Evolutionary conservation across 495 filamentous ascomycete genomes (phyloP).

Genomic region (Neurospora sp.): DNA sequence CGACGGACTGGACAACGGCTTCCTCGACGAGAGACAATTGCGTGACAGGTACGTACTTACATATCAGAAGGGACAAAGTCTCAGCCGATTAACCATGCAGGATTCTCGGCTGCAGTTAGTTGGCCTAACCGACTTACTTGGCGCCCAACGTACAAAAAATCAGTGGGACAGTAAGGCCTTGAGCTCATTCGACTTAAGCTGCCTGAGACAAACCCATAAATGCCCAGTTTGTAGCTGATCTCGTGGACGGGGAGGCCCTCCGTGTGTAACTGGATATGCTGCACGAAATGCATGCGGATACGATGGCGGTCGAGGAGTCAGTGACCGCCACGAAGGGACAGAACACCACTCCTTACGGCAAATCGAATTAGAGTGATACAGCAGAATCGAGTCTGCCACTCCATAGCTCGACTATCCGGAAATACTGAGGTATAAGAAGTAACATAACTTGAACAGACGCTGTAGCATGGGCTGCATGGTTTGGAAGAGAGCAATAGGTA

Average conservation of each 20-base stretch:
- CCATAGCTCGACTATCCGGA: neutral
- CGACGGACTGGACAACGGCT: neutral
- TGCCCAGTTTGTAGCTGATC: neutral
- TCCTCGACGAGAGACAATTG: neutral
- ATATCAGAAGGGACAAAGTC: neutral
- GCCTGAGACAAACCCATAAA: neutral
- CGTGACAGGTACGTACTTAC: neutral
- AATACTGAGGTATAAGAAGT: neutral
- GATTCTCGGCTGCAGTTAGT: neutral
- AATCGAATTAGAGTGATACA: neutral
- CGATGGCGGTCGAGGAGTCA: slow-evolving; percentile 23
- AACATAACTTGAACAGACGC: neutral
- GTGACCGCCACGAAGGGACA: slow-evolving; percentile 37
- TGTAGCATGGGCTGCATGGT: neutral
- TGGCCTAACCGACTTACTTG: neutral
- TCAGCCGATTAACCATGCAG: neutral
- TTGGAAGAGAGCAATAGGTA: neutral
- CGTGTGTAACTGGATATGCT: slow-evolving; percentile 4
- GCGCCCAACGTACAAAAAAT: neutral
- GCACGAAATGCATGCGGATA: slow-evolving; percentile 10
- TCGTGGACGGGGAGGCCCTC: neutral
- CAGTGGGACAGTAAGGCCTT: neutral
- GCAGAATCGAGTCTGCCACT: neutral
- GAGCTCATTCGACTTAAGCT: neutral
- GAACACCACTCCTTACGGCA: neutral